These are phyloP conservation scores for Kluyveromyces sp. DNA, from an alignment of 1,139 yeast genomes.

Conservation along the genomic window DNA sequence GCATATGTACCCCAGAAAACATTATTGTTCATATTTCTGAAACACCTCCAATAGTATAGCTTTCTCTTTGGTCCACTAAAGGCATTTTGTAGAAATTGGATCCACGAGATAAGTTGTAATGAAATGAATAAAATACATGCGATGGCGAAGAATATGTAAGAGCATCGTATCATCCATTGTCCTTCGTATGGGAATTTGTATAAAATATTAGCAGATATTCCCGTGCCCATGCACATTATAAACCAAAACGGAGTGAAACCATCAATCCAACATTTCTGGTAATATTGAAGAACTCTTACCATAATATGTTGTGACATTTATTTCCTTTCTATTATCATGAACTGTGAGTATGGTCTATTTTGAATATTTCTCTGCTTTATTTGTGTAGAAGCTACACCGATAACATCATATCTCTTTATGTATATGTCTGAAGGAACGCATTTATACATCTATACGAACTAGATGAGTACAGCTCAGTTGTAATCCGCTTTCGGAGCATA, in stretches of 20 bases:
- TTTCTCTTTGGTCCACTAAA: constrained; percentile 5
- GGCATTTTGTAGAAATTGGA: constrained; percentile 17
- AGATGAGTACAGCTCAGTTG: no score
- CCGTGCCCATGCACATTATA: constrained; percentile 78
- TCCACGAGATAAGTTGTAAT: constrained; percentile 34
- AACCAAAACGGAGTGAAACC: constrained; percentile 46
- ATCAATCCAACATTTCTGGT: constrained; percentile 1
- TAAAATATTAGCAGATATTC: constrained; percentile 56
- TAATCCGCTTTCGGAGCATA: no score
- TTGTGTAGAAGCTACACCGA: no score
- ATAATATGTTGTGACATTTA: background rate
- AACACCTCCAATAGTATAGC: constrained; percentile 15
- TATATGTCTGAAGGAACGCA: no score
- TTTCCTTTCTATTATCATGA: no score
- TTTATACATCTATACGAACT: no score
- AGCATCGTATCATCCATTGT: constrained; percentile 51
- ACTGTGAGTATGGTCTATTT: no score
- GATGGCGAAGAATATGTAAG: constrained; percentile 50
- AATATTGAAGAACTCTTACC: background rate
- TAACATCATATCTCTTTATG: no score
- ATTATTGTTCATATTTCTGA: constrained; percentile 38
- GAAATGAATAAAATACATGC: constrained; percentile 42
- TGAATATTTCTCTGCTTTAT: no score
- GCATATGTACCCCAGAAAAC: constrained; percentile 69
- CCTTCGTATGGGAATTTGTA: constrained; percentile 59